Base-by-base conservation (phyloP, 305 asterid genomes). In the Stenogyne calaminthoides region DNA sequence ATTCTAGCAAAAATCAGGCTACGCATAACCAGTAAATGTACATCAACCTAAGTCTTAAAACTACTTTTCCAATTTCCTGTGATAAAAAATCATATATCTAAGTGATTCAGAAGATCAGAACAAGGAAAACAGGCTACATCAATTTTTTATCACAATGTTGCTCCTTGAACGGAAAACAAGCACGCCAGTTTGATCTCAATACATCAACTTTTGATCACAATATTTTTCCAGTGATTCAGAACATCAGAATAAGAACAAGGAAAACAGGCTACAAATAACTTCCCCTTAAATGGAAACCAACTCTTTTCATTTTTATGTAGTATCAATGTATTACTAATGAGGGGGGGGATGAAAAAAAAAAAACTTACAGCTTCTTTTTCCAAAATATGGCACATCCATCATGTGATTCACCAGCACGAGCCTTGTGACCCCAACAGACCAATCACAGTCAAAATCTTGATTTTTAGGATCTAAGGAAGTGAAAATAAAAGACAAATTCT, bases 301-400 rank as follows among this genome's bases (percentile, higher is more conserved):
- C 55, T 54, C 40, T 55, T 25, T 56, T 20, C 55, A 5, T 14
- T 69, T 40, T 65, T 40, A 67, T 7, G 56, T 22, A 19, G 29
- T 25, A 64, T 70, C 8, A 7, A 25, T 9, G n/a, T n/a, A n/a
- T n/a, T n/a, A n/a, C n/a, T 54, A 56, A 67, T 15, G 52, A 11
- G 9, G 67, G 39, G 70, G 66, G 57, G 58, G 57, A 74, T 3
- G 66, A 64, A 67, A 52, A 44, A 58, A 59, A 58, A 76, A 79
- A 74, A 59, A 76, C 93, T 80, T 89, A 92, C 97, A 80, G 78
- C 65, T 92, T 73, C 0, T 73, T 34, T 71, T 82, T 86, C 98
- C 98, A 92, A 77, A 92, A 90, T 75, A 88, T 82, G 18, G 96
- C 89, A 73, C 98, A 92, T 16, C 98, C 98, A 85, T 92, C 98